Conservation (phyloP, 352 stramenopile species). For the Globisporangium rhizosaccharum region DNA sequence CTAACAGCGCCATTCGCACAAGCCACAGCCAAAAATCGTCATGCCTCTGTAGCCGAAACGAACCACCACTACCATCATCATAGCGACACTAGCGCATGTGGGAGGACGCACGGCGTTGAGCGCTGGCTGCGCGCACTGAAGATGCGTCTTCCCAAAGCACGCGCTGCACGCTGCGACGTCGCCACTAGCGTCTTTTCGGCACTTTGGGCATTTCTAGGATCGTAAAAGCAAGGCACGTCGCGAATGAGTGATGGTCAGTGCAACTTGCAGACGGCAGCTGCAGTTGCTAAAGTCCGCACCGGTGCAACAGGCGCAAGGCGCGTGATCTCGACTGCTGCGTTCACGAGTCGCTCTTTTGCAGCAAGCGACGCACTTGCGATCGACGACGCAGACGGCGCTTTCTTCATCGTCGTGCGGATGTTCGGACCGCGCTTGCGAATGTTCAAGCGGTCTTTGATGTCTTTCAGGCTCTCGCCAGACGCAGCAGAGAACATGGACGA, state of each 20-base stretch:
- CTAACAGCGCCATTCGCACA: conserved; percentile 1
- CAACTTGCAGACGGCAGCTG: too few relatives aligned
- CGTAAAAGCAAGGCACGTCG: background rate
- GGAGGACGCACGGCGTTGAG: conserved; percentile 20
- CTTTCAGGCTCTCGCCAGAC: conserved; percentile 67
- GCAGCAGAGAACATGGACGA: conserved; percentile 69
- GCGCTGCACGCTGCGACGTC: conserved; percentile 46
- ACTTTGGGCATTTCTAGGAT: conserved; percentile 35
- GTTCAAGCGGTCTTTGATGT: conserved; percentile 72
- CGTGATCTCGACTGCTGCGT: conserved; percentile 16
- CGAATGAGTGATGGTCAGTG: too few relatives aligned
- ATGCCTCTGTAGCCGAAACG: background rate
- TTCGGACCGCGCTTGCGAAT: conserved; percentile 66
- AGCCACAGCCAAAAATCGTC: background rate
- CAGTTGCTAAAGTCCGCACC: conserved; percentile 2
- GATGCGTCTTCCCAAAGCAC: conserved; percentile 54
- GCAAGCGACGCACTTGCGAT: conserved; percentile 17
- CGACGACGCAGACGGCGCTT: conserved; percentile 17
- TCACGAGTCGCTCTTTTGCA: conserved; percentile 18
- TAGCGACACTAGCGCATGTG: background rate
- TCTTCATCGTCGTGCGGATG: conserved; percentile 45
- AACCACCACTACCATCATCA: too few relatives aligned
- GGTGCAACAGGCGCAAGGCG: conserved; percentile 9
- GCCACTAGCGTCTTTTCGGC: conserved; percentile 35
- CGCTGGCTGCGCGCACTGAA: conserved; percentile 36